Base-by-base conservation (phyloP, 2,329 filamentous ascomycete species). In the Aschersonia sp. region DNA sequence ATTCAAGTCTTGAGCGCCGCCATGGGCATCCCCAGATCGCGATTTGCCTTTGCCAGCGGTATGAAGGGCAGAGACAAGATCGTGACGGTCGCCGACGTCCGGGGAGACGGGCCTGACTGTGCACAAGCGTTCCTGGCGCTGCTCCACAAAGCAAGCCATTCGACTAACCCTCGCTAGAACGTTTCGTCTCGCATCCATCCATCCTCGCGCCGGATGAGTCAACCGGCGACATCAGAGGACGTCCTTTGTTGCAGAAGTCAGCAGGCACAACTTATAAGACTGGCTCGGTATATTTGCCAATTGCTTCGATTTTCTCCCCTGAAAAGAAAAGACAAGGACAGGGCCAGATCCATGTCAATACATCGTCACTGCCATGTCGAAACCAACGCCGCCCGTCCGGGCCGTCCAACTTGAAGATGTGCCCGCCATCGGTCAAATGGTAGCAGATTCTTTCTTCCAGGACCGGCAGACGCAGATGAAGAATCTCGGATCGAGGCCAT, bases 61-160 rank as follows among this genome's bases (percentile, higher is more conserved):
- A 58, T 72, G 47, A 85, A 80, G 59, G 79, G 76, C 22, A 70
- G 75, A 49, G 75, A 81, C 42, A 87, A 87, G 63, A 80, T 72
- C 0, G 61, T 84, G 10, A 63, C 68, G 3, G 48, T 73, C 6
- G 58, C 47, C 7, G 66, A 65, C 31, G 49, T 65, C 39, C 52
- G 57, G 31, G 62, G 60, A 1, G 61, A 65, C 3, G 62, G 58
- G 14, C 50, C 58, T 5, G 51, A 51, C 12, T 60, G 57, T 49
- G 60, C 55, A 29, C 51, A 52, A 14, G 54, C 44, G 10, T 52
- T 65, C 30, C 55, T 61, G 22, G 53, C 56, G 33, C 42, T 59
- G 45, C 53, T 65, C 45, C 52, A 52, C 32, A 59, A 52, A 47
- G 60, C 61, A 42, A 54, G 52, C 44, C 30, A 32, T 41, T 30